Conservation (phyloP, 352 stramenopile species). For the Peronospora destructor region DNA sequence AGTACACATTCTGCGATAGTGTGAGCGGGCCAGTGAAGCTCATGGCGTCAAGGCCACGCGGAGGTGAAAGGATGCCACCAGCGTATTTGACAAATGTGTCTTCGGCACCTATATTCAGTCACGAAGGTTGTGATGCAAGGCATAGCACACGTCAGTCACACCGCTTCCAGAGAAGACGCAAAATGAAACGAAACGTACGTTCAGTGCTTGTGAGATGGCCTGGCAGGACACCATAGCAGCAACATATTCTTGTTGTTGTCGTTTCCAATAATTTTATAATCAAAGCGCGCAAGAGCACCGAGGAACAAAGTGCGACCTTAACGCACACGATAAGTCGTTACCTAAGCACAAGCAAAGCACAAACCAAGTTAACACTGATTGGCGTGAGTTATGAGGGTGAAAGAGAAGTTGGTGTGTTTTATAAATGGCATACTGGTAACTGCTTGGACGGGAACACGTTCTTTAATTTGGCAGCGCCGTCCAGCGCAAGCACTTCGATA, state of each 20-base stretch:
- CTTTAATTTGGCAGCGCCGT: conserved; percentile 54
- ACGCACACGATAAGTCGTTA: conserved; percentile 61
- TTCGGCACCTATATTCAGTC: conserved; percentile 40
- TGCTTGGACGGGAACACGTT: conserved; percentile 76
- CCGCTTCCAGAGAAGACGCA: background rate
- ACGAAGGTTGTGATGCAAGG: conserved; percentile 3
- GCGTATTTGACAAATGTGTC: conserved; percentile 78
- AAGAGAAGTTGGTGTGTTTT: background rate
- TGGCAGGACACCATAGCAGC: conserved; percentile 75
- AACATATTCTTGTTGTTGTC: conserved; percentile 50
- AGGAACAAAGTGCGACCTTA: conserved; percentile 73
- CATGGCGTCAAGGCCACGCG: conserved; percentile 65
- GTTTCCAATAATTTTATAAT: conserved; percentile 50
- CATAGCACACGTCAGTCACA: conserved; percentile 1
- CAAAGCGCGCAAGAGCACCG: conserved; percentile 62
- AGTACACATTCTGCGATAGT: conserved; percentile 44
- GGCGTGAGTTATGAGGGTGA: background rate
- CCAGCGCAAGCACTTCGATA: conserved; percentile 66
- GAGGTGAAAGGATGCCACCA: conserved; percentile 66
- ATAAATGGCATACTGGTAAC: conserved; percentile 37
- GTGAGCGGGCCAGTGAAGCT: conserved; percentile 65
- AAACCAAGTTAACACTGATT: background rate
- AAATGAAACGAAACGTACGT: conserved; percentile 42
- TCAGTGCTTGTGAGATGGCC: conserved; percentile 75
- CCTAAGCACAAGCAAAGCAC: conserved; percentile 31